phyloP scores from a whole-genome alignment of 129 eudicot species.

The Ambrosia trifida region DNA sequence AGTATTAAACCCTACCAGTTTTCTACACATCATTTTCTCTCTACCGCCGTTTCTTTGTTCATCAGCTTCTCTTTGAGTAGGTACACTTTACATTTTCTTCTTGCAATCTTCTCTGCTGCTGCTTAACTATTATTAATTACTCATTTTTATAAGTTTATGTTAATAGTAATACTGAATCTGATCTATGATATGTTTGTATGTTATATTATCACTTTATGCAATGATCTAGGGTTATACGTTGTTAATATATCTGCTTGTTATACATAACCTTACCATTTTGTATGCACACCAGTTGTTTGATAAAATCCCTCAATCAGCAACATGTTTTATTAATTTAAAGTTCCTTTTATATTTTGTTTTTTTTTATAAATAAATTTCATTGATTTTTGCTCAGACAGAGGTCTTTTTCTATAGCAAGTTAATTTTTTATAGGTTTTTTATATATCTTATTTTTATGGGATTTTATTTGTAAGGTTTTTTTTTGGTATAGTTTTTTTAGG shows the following conservation, averaged over 20 bases:
- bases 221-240: neutral
- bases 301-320: neutral
- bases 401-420: too few species aligned
- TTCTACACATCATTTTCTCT: neutral
- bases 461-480: too few species aligned
- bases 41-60: conserved; percentile 17
- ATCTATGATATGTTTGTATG: neutral
- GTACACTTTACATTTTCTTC: neutral
- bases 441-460: too few species aligned
- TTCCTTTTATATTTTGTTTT: neutral
- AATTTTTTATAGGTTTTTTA: too few species aligned
- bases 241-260: neutral
- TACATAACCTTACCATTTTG: neutral
- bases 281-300: neutral
- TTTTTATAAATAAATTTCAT: too few species aligned
- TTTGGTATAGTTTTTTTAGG: too few species aligned
- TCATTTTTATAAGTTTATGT: neutral
- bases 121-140: neutral
- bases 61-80: conserved; percentile 2
- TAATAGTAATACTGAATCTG: neutral
- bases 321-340: neutral
- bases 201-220: neutral
- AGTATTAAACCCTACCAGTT: conserved; percentile 24
- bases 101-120: neutral
- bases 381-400: too few species aligned